Conservation (phyloP, 805 yeast genomes). For the Komagataella ulmi region DNA sequence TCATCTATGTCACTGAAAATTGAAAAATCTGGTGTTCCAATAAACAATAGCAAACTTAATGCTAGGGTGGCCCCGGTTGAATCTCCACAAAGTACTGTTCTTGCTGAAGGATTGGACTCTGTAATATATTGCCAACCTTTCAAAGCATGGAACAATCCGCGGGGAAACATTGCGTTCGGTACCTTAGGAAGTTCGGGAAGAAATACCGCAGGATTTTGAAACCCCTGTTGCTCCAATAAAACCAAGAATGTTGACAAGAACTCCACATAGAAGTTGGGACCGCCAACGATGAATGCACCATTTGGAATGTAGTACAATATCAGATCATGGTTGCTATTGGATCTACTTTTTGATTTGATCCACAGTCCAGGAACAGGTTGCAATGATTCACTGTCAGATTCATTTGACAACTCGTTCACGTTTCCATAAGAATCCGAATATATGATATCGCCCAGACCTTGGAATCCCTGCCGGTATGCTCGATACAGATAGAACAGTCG, state of each 20-base stretch:
- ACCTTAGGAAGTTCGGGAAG: slow-evolving; percentile 17
- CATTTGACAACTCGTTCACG: neutral
- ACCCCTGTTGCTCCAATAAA: slow-evolving; percentile 32
- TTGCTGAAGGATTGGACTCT: slow-evolving; percentile 12
- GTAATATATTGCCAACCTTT: slow-evolving; percentile 19
- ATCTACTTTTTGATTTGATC: slow-evolving; percentile 18
- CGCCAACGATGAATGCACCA: slow-evolving; percentile 12
- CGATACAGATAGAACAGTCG: slow-evolving; percentile 17
- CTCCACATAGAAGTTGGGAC: slow-evolving; percentile 29
- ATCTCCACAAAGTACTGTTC: slow-evolving; percentile 27
- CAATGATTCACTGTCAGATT: neutral
- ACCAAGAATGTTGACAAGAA: slow-evolving; percentile 26
- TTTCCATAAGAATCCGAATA: slow-evolving; percentile 9
- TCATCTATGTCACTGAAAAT: slow-evolving; percentile 7
- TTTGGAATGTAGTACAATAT: slow-evolving; percentile 32
- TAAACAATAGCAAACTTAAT: slow-evolving; percentile 22
- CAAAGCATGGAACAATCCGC: slow-evolving; percentile 10
- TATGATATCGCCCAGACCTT: slow-evolving; percentile 19
- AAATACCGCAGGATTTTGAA: slow-evolving; percentile 30
- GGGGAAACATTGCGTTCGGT: neutral
- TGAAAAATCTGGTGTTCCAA: slow-evolving; percentile 14
- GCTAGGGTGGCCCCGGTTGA: slow-evolving; percentile 34
- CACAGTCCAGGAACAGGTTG: slow-evolving; percentile 13
- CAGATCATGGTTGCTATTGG: slow-evolving; percentile 19
- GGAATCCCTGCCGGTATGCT: slow-evolving; percentile 17